Evolutionary conservation across 2,329 filamentous ascomycete genomes (phyloP), one percentile per base, ranked within the genome.

Genomic region (Raffaelea deltoideospora): DNA sequence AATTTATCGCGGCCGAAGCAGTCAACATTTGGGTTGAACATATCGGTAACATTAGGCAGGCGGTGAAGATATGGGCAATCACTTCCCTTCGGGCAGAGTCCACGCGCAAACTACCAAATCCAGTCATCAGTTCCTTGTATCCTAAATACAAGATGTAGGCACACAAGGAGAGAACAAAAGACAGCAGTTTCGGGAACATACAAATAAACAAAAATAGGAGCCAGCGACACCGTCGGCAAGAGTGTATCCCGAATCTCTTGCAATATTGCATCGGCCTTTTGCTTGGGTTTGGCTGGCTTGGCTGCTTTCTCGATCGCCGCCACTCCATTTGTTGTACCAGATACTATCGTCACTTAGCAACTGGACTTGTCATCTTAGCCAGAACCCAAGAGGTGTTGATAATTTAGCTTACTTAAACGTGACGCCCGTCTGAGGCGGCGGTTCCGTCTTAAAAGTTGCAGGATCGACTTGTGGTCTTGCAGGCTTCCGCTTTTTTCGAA

Each of bases 301-400:
- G 48, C 87, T 85, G 63, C 92, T 86, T 53, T 96, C 88, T 42
- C 86, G 75, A 58, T 98, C 90, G 51, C 90, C 90, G 46, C 90
- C 90, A 1, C 79, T 81, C 87, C 88, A 96, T 60, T 95, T 96
- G 64, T 94, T 95, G 62, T 95, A 94, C 88, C 87, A 95, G 51
- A 93, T 92, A 58, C 95, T 96, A 68, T 87, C 9, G 11, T 3
- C 1, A 3, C 4, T 40, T 34, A 42, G 38, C 10, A 37, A 18
- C 6, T 11, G 17, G n/a, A n/a, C n/a, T n/a, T n/a, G n/a, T n/a
- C 2, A 23, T n/a, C 4, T 24, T 13, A 3, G n/a, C 23, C 7
- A 24, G 5, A 32, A 10, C 3, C 9, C n/a, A 31, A 17, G 15
- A 22, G 13, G 2, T 7, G 7, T 5, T 14, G n/a, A 28, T 28